Base-by-base conservation (phyloP, 139 green algal genomes). In the Picochlorum sp. region DNA sequence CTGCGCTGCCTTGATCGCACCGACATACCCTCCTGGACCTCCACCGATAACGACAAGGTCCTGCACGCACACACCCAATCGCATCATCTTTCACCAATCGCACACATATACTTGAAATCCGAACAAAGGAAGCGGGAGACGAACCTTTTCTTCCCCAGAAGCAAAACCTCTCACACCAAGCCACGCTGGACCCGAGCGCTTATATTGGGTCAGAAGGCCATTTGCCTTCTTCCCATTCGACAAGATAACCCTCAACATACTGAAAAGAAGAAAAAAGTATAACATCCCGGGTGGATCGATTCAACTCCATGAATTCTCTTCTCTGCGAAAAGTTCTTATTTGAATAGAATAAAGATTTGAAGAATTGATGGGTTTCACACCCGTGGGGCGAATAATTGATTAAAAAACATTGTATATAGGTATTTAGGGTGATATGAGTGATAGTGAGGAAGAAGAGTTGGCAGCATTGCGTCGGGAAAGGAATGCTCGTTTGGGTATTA, bases 1-100 rank as follows among this genome's bases (percentile, higher is more conserved):
- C 78, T 99, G 94, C 0, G 73, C 90, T 0, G 92, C 94, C 64
- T 98, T 98, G 77, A 99, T 99, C 10, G 94, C 90, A 14, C 86
- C 91, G 6, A 99, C 94, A 69, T 99, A 99, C 2, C 94, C 94
- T 3, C 94, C 94, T 0, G 94, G 94, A 0, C 94, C 94, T 2
- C 94, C 94, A 6, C 94, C 94, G 37, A 99, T 85, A 3, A 99
- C 81, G 1, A 97, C 84, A 4, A 98, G 56, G 62, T 99, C 94
- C 78, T 97, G 80, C 49, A n/a, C 32, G 11, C 16, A 26, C 6
- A 65, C 3, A 15, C 11, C 13, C 21, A 51, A 44, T 49, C 23
- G 8, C 23, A 65, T 49, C 21, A 14, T n/a, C 16, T n/a, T n/a
- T 32, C 18, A 4, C 41, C 6, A 8, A 21, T n/a, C 16, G 18